phyloP scores from a whole-genome alignment of 1,284 basidiomycete species.

The Lignosus rhinocerotis region DNA sequence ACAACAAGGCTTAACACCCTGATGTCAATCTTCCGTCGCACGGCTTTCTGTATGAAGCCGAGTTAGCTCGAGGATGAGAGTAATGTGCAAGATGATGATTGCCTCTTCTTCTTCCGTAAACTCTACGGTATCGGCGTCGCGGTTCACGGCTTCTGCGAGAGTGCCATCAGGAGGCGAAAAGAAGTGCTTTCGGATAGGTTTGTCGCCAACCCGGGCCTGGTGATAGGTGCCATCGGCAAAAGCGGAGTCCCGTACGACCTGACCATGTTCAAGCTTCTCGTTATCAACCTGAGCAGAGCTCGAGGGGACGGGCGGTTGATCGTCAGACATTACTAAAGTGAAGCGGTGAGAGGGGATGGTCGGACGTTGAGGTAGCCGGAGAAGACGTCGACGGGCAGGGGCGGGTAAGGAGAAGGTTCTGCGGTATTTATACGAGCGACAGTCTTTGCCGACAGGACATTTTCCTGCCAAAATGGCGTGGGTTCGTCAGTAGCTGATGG shows the following conservation, averaged over 20 bases:
- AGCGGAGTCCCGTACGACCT: slow-evolving; percentile 6
- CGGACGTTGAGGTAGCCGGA: slow-evolving; percentile 1
- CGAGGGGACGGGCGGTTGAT: background rate
- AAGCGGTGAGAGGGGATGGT: background rate
- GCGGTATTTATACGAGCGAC: slow-evolving; percentile 2
- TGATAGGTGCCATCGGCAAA: slow-evolving; percentile 30
- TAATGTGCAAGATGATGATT: background rate
- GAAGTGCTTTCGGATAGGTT: slow-evolving; percentile 34
- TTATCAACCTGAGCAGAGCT: slow-evolving; percentile 3
- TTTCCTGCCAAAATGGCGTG: background rate
- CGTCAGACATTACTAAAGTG: background rate
- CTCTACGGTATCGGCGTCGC: slow-evolving; percentile 47
- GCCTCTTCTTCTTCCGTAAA: slow-evolving; percentile 51
- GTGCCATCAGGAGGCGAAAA: slow-evolving; percentile 46
- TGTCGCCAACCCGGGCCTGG: slow-evolving; percentile 25
- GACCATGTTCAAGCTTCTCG: slow-evolving; percentile 14
- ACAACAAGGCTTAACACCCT: slow-evolving; percentile 49
- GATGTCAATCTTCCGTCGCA: slow-evolving; percentile 48
- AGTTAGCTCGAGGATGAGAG: background rate
- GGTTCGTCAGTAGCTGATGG: slow-evolving; percentile 8
- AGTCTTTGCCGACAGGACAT: background rate
- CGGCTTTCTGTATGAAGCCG: slow-evolving; percentile 34
- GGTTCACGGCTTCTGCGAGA: slow-evolving; percentile 50
- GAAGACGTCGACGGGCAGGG: slow-evolving; percentile 2
- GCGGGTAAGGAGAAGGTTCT: background rate